phyloP scores from a whole-genome alignment of 352 stramenopile genomes.

The Pythium pyrilobum region DNA sequence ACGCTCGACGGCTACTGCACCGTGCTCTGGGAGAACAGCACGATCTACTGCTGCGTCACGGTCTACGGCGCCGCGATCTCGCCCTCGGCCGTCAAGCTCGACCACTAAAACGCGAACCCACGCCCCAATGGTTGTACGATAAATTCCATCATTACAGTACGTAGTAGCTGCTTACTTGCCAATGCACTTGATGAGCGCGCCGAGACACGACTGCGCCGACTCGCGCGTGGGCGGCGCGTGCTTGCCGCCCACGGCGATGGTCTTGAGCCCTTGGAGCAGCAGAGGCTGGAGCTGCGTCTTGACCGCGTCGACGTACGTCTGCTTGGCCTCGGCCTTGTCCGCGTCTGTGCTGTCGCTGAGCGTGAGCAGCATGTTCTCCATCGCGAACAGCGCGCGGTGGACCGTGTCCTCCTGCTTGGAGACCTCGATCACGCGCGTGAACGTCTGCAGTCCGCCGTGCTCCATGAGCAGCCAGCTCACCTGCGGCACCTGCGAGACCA shows the following conservation, averaged over 20 bases:
- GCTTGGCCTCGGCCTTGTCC: constrained; percentile 40
- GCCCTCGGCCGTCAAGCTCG: constrained; percentile 65
- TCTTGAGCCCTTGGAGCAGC: constrained; percentile 35
- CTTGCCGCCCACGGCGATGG: constrained; percentile 16
- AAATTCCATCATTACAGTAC: background rate
- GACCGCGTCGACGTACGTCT: constrained; percentile 36
- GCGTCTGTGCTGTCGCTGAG: constrained; percentile 12
- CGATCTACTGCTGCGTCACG: constrained; percentile 79
- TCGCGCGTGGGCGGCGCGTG: constrained; percentile 29
- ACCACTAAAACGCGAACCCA: constrained; percentile 43
- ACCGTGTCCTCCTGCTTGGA: constrained; percentile 60
- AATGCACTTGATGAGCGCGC: constrained; percentile 26
- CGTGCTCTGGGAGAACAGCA: constrained; percentile 82
- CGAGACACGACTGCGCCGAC: constrained; percentile 41
- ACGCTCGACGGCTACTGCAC: constrained; percentile 77
- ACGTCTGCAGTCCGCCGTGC: constrained; percentile 54
- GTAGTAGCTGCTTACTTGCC: constrained; percentile 10
- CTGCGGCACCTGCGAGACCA: constrained; percentile 82
- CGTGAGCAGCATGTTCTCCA: constrained; percentile 71
- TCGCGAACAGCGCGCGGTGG: constrained; percentile 65
- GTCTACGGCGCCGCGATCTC: constrained; percentile 81
- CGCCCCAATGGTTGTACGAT: background rate
- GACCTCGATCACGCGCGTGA: constrained; percentile 44
- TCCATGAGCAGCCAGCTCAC: constrained; percentile 72
- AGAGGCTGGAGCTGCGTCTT: constrained; percentile 23